A percentile compares a stretch with the other conserved stretches of the same genome.
phyloP scores from a whole-genome alignment of 768 basidiomycete species.

The Panus rudis region DNA sequence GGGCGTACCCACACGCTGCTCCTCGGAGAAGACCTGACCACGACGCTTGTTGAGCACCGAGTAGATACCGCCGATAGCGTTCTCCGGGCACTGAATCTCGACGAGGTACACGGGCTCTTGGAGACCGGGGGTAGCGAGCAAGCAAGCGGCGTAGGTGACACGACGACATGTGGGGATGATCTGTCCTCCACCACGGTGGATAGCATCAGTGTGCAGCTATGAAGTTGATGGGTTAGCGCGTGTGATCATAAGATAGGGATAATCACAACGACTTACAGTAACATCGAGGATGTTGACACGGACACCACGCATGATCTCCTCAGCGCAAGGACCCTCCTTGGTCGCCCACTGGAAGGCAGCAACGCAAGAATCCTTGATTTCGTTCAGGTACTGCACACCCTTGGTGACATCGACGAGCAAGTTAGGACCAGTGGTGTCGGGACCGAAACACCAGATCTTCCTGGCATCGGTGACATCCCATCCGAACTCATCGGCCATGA shows the following conservation, averaged over 20 bases:
- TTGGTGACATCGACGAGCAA: constrained; percentile 97
- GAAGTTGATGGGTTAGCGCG: neutral
- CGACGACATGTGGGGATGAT: constrained; percentile 96
- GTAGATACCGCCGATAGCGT: constrained; percentile 97
- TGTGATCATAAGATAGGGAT: neutral
- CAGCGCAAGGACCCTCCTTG: constrained; percentile 93
- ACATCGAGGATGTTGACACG: constrained; percentile 96
- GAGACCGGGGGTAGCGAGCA: constrained; percentile 84
- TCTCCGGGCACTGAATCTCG: constrained; percentile 98
- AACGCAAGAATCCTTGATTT: constrained; percentile 99
- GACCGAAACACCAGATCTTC: constrained; percentile 99
- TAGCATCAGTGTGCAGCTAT: constrained; percentile 95
- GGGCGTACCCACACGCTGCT: constrained; percentile 94
- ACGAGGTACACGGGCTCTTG: constrained; percentile 98
- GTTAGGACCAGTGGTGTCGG: constrained; percentile 96
- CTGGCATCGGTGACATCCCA: constrained; percentile 99
- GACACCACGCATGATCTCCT: constrained; percentile 99
- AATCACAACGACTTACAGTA: constrained; percentile 49
- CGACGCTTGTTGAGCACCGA: constrained; percentile 89
- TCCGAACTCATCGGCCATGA: constrained; percentile 91
- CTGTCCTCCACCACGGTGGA: constrained; percentile 99
- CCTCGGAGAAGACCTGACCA: constrained; percentile 97
- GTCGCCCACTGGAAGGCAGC: constrained; percentile 99
- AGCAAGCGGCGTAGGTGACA: constrained; percentile 90
- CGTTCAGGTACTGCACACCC: constrained; percentile 98